phyloP scores from a whole-genome alignment of 169 alveolate genomes.

The Eimeria tenella region DNA sequence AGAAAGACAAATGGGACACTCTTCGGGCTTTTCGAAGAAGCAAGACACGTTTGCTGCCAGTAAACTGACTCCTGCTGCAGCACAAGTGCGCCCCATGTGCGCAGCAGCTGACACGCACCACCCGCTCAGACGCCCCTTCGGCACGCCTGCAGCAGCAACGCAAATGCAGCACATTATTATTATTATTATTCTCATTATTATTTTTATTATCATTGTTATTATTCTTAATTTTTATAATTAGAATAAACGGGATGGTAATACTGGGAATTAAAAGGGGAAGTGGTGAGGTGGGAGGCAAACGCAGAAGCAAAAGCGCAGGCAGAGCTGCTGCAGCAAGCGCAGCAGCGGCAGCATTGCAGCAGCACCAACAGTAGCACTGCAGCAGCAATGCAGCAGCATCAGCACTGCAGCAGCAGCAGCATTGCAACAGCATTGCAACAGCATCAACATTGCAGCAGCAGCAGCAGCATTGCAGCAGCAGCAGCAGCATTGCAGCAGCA shows the following conservation, averaged over 20 bases:
- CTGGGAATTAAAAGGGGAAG: too few relatives aligned
- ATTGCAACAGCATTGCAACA: too few relatives aligned
- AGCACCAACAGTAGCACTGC: neutral
- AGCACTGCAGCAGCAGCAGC: too few relatives aligned
- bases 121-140: slow-evolving; percentile 9
- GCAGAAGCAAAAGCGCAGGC: neutral
- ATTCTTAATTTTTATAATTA: too few relatives aligned
- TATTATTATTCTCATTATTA: too few relatives aligned
- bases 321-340: neutral
- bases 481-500: neutral
- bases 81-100: neutral
- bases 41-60: slow-evolving; percentile 76
- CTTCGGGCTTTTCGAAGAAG: slow-evolving; percentile 79
- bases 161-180: neutral
- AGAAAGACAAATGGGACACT: slow-evolving; percentile 82
- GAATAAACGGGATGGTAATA: too few relatives aligned
- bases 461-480: too few relatives aligned
- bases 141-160: slow-evolving; percentile 33
- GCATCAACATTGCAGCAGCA: too few relatives aligned
- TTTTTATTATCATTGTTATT: too few relatives aligned
- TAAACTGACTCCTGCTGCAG: slow-evolving; percentile 6
- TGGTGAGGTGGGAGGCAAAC: too few relatives aligned
- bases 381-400: too few relatives aligned
- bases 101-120: slow-evolving; percentile 55
- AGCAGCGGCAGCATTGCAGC: neutral